Base-by-base conservation (phyloP, 176 grass and related monocot genomes). In the Otatea glauca region DNA sequence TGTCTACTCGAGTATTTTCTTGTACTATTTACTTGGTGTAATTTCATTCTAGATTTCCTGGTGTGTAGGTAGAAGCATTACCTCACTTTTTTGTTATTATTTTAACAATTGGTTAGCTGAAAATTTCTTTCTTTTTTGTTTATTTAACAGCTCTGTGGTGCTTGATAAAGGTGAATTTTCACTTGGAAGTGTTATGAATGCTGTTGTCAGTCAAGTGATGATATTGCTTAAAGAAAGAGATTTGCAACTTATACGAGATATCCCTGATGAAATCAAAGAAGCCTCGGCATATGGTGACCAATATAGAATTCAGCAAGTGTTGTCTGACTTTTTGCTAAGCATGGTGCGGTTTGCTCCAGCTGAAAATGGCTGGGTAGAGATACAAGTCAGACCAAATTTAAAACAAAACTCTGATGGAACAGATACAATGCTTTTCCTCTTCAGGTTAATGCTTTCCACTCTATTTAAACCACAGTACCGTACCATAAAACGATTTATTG, bases 181-280 rank as follows among this genome's bases (percentile, higher is more conserved):
- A 80, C 79, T 98, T 68, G 96, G 86, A 77, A 89, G 75, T 75
- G 81, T 98, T 59, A 92, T 98, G 65, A 94, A 96, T 75, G 89
- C 96, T 85, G 91, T 98, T 85, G 93, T 98, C 42, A 95, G 93
- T 74, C 96, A 98, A 94, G 96, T 92, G 54, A 95, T 98, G 96
- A 78, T 96, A 87, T 87, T 91, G 69, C 85, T 98, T 76, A 92
- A 91, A 90, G 89, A 98, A 87, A 98, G 70, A 81, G 93, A 89
- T 55, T 78, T 98, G 72, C 89, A 98, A 85, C 84, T 98, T 82
- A 96, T 99, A 72, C 89, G 96, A 76, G 91, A 99, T 85, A 96
- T 99, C 81, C 96, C 96, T 83, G 96, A 96, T 72, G 93, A 99
- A 92, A 92, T n/a, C n/a, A n/a, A n/a, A n/a, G n/a, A n/a, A n/a